Percentiles rank a stretch among this genome's conserved stretches.
These are phyloP conservation scores for Brassica incana DNA, from an alignment of 345 rosid genomes.

Conservation along the genomic window DNA sequence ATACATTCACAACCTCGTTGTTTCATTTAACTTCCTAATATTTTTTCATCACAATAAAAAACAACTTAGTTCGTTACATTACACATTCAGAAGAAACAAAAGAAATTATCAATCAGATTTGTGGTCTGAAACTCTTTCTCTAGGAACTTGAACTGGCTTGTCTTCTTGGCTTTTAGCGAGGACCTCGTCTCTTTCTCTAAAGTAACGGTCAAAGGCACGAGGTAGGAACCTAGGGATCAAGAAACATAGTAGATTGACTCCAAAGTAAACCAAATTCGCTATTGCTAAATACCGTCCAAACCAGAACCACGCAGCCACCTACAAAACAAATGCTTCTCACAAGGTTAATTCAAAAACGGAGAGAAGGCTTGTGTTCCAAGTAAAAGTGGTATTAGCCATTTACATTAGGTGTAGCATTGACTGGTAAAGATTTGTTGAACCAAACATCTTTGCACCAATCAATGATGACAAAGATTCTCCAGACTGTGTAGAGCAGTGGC, in stretches of 20 bases:
- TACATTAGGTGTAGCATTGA: conserved; percentile 57
- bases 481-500: conserved; percentile 70
- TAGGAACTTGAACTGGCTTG: conserved; percentile 41
- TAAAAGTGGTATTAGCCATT: background rate
- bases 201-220: conserved; percentile 72
- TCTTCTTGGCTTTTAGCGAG: conserved; percentile 59
- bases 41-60: background rate
- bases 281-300: conserved; percentile 66
- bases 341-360: conserved; percentile 3
- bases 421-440: conserved; percentile 61
- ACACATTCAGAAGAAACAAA: background rate
- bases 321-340: conserved; percentile 18
- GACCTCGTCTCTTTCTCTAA: conserved; percentile 57
- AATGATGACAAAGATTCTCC: conserved; percentile 68
- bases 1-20: conserved; percentile 22
- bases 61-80: background rate
- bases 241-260: conserved; percentile 68
- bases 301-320: conserved; percentile 76
- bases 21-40: background rate
- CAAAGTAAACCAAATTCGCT: conserved; percentile 65
- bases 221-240: conserved; percentile 84
- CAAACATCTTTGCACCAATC: conserved; percentile 77
- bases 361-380: background rate
- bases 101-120: conserved; percentile 51
- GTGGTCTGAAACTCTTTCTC: conserved; percentile 38